Percentiles rank a stretch among this genome's conserved stretches.
These are phyloP conservation scores for Citrus australasica DNA, from an alignment of 345 rosid genomes.

Conservation along the genomic window DNA sequence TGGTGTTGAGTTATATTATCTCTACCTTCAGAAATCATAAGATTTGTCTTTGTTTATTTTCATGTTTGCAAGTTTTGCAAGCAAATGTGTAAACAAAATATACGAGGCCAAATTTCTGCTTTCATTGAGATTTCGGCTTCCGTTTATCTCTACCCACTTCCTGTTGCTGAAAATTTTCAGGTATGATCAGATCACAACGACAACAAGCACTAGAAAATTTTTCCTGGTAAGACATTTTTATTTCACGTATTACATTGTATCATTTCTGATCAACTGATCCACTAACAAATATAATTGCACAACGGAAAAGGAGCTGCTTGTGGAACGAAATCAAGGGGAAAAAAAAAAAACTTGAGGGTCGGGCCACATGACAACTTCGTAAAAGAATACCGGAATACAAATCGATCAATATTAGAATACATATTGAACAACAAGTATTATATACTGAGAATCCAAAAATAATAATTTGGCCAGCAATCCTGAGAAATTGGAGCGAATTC, in stretches of 20 bases:
- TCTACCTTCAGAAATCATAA: background rate
- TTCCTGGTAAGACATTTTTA: background rate
- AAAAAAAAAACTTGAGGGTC: background rate
- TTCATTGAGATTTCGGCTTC: too few relatives aligned
- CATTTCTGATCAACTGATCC: background rate
- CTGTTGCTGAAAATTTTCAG: background rate
- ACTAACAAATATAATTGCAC: background rate
- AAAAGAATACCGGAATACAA: background rate
- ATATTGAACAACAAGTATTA: background rate
- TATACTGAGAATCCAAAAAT: background rate
- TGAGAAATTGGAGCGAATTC: conserved; percentile 8
- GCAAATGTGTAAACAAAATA: background rate
- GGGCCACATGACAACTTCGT: background rate
- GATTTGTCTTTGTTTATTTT: background rate
- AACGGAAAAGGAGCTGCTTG: background rate
- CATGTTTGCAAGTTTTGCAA: background rate
- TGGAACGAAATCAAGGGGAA: background rate
- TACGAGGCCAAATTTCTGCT: background rate
- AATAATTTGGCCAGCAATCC: background rate
- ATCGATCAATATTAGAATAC: background rate
- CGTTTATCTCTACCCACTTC: background rate
- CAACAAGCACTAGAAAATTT: background rate
- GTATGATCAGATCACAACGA: background rate
- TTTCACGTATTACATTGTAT: background rate
- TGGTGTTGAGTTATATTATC: background rate